These are phyloP conservation scores for Penicillium sp. DNA, from an alignment of 2,329 filamentous ascomycete genomes.

Conservation along the genomic window DNA sequence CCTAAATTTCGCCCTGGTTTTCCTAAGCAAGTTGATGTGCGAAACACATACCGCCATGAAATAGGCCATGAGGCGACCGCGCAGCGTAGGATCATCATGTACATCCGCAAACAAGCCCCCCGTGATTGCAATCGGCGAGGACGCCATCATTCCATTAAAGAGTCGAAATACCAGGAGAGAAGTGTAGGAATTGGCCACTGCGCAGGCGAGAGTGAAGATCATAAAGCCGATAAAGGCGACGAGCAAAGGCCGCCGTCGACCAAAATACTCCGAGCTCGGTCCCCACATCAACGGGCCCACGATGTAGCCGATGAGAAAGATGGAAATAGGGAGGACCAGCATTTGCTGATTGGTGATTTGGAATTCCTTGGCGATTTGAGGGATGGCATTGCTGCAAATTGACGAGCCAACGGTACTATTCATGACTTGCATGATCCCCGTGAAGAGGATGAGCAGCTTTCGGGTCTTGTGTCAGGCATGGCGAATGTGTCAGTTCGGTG, in stretches of 20 bases:
- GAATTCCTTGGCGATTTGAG: slow-evolving; percentile 33
- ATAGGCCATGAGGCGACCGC: slow-evolving; percentile 38
- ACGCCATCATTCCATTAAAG: slow-evolving; percentile 40
- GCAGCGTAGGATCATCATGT: slow-evolving; percentile 39
- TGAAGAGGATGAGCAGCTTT: slow-evolving; percentile 32
- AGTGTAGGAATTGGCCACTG: slow-evolving; percentile 38
- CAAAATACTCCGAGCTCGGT: slow-evolving; percentile 41
- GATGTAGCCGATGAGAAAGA: slow-evolving; percentile 39
- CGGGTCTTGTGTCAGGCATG: slow-evolving; percentile 4
- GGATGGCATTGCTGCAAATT: slow-evolving; percentile 35
- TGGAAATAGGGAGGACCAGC: slow-evolving; percentile 36
- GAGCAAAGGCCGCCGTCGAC: slow-evolving; percentile 42
- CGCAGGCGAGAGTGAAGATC: slow-evolving; percentile 41
- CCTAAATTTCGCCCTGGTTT: too few relatives aligned
- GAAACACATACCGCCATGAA: slow-evolving; percentile 36
- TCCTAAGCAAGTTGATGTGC: background rate
- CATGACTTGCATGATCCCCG: slow-evolving; percentile 35
- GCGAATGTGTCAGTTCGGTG: background rate
- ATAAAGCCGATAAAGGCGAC: slow-evolving; percentile 45
- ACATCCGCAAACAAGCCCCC: slow-evolving; percentile 46
- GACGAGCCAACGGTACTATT: slow-evolving; percentile 40
- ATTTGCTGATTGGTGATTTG: slow-evolving; percentile 28
- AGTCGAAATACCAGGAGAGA: slow-evolving; percentile 43
- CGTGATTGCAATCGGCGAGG: slow-evolving; percentile 41
- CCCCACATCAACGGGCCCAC: slow-evolving; percentile 42